These are phyloP conservation scores for Periconia sp. DNA, from an alignment of 2,329 filamentous ascomycete species.

Conservation along the genomic window DNA sequence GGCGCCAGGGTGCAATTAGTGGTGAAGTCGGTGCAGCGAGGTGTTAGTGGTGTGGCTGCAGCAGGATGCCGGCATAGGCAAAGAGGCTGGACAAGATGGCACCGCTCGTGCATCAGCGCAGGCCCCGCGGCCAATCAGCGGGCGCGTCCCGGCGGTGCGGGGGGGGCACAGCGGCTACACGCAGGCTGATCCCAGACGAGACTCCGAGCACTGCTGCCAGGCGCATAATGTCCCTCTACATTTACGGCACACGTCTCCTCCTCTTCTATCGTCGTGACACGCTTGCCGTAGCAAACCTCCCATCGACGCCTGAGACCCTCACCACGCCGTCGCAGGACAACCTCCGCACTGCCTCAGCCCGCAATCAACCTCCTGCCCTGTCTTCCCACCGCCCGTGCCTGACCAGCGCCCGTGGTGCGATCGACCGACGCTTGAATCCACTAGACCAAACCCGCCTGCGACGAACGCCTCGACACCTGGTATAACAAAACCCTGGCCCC, in stretches of 20 bases:
- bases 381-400: slow-evolving; percentile 25
- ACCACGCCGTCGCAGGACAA: slow-evolving; percentile 30
- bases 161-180: slow-evolving; percentile 18
- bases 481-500: slow-evolving; percentile 44
- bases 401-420: slow-evolving; percentile 14
- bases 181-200: slow-evolving; percentile 1
- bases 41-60: slow-evolving; percentile 8
- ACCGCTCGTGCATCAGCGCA: slow-evolving; percentile 28
- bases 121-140: slow-evolving; percentile 8
- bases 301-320: slow-evolving; percentile 39
- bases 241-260: slow-evolving; percentile 37
- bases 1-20: slow-evolving; percentile 22
- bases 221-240: slow-evolving; percentile 44
- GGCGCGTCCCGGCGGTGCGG: neutral
- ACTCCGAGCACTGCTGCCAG: neutral
- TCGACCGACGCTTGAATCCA: slow-evolving; percentile 4
- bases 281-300: slow-evolving; percentile 40
- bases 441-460: slow-evolving; percentile 2
- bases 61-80: slow-evolving; percentile 10
- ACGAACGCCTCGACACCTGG: slow-evolving; percentile 28
- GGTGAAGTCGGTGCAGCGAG: no score
- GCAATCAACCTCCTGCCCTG: slow-evolving; percentile 17
- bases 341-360: slow-evolving; percentile 28
- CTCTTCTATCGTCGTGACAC: slow-evolving; percentile 39
- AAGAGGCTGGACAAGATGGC: slow-evolving; percentile 23